A percentile compares a stretch with the other conserved stretches of the same genome.
Evolutionary conservation across 305 asterid species (phyloP).

Genomic region (Solanum hybrid): DNA sequence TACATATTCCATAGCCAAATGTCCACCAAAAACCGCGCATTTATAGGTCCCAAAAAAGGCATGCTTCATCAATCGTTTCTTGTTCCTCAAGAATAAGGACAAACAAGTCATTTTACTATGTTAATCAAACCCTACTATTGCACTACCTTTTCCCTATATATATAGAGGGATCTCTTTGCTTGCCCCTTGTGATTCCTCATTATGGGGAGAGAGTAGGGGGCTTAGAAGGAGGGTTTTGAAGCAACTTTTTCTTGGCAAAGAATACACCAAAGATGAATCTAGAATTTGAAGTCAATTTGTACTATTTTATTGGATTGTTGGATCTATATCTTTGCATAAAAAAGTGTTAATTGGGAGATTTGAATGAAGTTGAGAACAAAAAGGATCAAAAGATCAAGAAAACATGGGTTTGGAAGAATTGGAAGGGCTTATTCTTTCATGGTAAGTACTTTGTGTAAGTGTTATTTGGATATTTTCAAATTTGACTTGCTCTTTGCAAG

Average conservation of each 20-base stretch:
- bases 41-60: not conserved
- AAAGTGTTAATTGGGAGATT: not conserved
- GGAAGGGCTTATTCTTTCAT: not conserved
- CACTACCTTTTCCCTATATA: not conserved
- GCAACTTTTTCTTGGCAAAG: not conserved
- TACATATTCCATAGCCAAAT: not conserved
- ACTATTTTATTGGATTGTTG: not conserved
- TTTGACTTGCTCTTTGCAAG: not conserved
- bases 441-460: not conserved
- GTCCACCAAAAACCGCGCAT: not conserved
- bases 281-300: not conserved
- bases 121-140: not conserved
- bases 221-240: not conserved
- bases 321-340: not conserved
- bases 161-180: not conserved
- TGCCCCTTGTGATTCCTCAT: not conserved
- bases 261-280: not conserved
- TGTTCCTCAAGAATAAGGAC: not conserved
- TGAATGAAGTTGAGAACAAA: not conserved
- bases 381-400: not conserved
- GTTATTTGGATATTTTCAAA: not conserved
- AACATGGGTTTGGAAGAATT: not conserved
- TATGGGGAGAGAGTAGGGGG: not conserved
- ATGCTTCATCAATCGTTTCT: not conserved
- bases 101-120: not conserved